Evolutionary conservation across 352 stramenopile genomes (phyloP).

Genomic region (Detonula confervacea): DNA sequence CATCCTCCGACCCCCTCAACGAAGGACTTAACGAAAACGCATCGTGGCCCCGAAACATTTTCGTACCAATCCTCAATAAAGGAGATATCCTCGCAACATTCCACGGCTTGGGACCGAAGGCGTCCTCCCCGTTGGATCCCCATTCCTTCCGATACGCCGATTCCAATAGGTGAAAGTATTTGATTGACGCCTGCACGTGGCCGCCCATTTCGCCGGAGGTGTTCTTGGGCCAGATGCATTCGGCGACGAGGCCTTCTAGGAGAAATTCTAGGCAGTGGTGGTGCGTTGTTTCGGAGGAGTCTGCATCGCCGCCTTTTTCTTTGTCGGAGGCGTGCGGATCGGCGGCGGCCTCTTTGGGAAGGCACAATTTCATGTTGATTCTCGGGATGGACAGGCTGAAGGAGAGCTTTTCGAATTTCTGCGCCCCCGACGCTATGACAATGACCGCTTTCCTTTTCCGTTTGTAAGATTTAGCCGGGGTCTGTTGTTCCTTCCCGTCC

Average conservation of each 20-base stretch:
- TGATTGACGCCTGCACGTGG: conserved; percentile 70
- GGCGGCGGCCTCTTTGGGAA: conserved; percentile 31
- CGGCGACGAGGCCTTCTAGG: conserved; percentile 67
- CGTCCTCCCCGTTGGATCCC: not conserved
- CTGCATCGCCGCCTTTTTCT: not conserved
- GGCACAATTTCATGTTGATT: conserved; percentile 48
- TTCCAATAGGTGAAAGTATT: conserved; percentile 74
- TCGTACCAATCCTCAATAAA: conserved; percentile 52
- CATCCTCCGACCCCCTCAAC: conserved; percentile 55
- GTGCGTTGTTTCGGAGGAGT: conserved; percentile 3
- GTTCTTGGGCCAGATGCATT: conserved; percentile 79
- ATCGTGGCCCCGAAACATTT: conserved; percentile 48
- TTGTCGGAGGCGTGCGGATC: conserved; percentile 8
- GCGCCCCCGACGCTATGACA: conserved; percentile 67
- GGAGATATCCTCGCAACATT: conserved; percentile 54
- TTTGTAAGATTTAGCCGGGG: conserved; percentile 33
- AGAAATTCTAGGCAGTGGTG: conserved; percentile 68
- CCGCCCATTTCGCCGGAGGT: conserved; percentile 58
- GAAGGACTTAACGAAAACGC: conserved; percentile 32
- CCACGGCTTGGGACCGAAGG: conserved; percentile 12
- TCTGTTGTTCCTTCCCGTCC: not conserved
- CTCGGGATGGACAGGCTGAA: conserved; percentile 71
- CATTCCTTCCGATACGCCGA: conserved; percentile 25
- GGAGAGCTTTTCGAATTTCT: conserved; percentile 77
- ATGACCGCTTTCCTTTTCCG: conserved; percentile 64